Conservation (phyloP, 139 green algal genomes). For the Ostreobium quekettii region DNA sequence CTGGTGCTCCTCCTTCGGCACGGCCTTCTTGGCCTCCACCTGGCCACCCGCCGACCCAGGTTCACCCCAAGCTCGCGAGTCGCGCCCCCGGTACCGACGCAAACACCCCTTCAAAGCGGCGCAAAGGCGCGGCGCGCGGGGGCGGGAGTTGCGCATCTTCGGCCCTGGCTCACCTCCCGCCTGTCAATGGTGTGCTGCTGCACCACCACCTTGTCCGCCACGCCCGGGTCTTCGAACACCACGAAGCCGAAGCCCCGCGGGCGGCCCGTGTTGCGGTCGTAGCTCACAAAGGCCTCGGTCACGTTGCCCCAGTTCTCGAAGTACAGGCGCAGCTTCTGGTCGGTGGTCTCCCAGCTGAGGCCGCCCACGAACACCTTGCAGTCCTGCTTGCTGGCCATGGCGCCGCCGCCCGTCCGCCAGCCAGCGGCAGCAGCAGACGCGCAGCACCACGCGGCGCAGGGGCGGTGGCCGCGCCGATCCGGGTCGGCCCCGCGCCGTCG, state of each 20-base stretch:
- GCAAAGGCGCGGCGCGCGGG: no score
- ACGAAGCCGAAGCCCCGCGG: slow-evolving; percentile 89
- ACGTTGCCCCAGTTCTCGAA: slow-evolving; percentile 85
- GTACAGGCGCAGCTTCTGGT: slow-evolving; percentile 51
- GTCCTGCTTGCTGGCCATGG: slow-evolving; percentile 32
- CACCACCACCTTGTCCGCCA: slow-evolving; percentile 81
- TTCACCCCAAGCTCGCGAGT: no score
- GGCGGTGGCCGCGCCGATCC: no score
- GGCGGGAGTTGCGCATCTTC: no score
- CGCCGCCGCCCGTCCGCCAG: no score
- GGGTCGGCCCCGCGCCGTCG: no score
- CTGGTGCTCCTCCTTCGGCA: slow-evolving; percentile 81
- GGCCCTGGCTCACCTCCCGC: slow-evolving; percentile 55
- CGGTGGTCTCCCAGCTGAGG: slow-evolving; percentile 70
- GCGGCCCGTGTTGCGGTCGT: slow-evolving; percentile 74
- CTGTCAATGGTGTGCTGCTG: slow-evolving; percentile 88
- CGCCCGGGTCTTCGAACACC: slow-evolving; percentile 71
- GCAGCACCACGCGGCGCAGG: no score
- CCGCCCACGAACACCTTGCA: slow-evolving; percentile 77
- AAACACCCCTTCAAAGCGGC: no score
- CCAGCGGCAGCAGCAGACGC: no score
- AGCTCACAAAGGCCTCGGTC: slow-evolving; percentile 80
- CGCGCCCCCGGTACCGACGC: no score
- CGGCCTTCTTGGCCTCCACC: slow-evolving; percentile 91
- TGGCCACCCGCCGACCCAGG: no score